Percentiles rank a stretch among this genome's conserved stretches.
Evolutionary conservation across 108 stramenopile genomes (phyloP).

Genomic region (Skeletonema grethae): DNA sequence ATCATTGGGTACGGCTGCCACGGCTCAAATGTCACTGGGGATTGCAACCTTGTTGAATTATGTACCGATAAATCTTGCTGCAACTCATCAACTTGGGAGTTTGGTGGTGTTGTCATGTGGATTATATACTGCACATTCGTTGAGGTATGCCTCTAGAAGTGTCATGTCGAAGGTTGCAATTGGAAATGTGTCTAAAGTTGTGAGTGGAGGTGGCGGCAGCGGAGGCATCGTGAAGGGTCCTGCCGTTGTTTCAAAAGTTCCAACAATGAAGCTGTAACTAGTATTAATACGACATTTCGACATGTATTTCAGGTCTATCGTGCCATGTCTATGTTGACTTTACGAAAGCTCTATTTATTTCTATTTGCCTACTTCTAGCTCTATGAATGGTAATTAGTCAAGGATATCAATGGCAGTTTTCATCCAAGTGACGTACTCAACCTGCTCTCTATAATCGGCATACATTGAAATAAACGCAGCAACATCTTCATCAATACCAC

Average conservation of each 20-base stretch:
- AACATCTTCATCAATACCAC: constrained; percentile 67
- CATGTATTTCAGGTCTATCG: background rate
- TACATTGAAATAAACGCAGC: constrained; percentile 78
- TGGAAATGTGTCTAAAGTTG: constrained; percentile 2
- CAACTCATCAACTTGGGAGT: constrained; percentile 96
- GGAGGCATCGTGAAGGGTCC: constrained; percentile 12
- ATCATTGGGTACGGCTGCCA: constrained; percentile 78
- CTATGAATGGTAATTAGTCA: constrained; percentile 5
- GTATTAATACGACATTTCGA: background rate
- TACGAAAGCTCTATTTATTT: background rate
- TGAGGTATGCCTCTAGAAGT: constrained; percentile 72
- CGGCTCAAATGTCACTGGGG: constrained; percentile 91
- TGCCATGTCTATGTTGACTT: background rate
- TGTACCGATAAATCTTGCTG: constrained; percentile 93
- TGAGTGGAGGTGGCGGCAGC: constrained; percentile 13
- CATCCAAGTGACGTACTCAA: constrained; percentile 47
- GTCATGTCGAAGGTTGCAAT: constrained; percentile 20
- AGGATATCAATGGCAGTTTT: constrained; percentile 35
- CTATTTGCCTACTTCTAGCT: background rate
- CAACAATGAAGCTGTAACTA: constrained; percentile 4
- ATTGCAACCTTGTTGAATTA: constrained; percentile 93
- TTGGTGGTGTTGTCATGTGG: constrained; percentile 88
- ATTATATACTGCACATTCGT: constrained; percentile 81
- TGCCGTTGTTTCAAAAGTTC: constrained; percentile 14
- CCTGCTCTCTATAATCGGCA: constrained; percentile 75